Base-by-base conservation (phyloP, 257 asterid species). In the Nicotiana otophora region DNA sequence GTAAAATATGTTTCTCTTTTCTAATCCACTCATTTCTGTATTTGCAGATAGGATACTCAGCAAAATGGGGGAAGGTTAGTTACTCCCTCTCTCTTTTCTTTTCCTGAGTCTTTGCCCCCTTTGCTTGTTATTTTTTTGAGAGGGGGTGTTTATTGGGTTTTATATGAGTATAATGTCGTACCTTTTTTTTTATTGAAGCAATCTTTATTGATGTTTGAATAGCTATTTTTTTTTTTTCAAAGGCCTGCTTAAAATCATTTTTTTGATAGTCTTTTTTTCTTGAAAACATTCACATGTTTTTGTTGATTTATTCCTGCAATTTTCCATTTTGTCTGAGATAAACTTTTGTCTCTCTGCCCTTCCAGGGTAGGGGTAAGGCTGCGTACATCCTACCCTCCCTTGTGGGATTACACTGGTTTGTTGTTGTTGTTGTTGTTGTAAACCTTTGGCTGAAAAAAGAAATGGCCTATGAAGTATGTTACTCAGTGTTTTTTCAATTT, bases 61-160 rank as follows among this genome's bases (percentile, higher is more conserved):
- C 93, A 90, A 92, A 92, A 91, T 94, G 89, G 98, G 98, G 84
- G 96, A 93, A 94, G 98, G 98, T 94, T 91, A 92, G 97, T 92
- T 87, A 92, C 86, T 48, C 31, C 86, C 58, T 53, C 79, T 74
- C 79, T 46, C 61, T 23, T 72, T 53, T 23, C 62, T 20, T 72
- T 68, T 46, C 36, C 20, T 12, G 20, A 72, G 26, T 28, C 61
- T 23, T 46, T 4, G 0, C 14, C 23, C 61, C 36, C 31, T 68
- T 72, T 28, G n/a, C 79, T 46, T 48, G 28, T 12, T 46, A 74
- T 74, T 39, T 74, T 72, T 74, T 23, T 58, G 23, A 5, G 1
- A 48, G 39, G 39, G n/a, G 61, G 14, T 46, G 19, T 46, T 72
- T 20, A 51, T 72, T 46, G 7, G 36, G 61, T 72, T 72, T 26